A percentile compares a stretch with the other conserved stretches of the same genome.
Evolutionary conservation across 2,329 filamentous ascomycete species (phyloP).

Genomic region (Blastomyces parvus): DNA sequence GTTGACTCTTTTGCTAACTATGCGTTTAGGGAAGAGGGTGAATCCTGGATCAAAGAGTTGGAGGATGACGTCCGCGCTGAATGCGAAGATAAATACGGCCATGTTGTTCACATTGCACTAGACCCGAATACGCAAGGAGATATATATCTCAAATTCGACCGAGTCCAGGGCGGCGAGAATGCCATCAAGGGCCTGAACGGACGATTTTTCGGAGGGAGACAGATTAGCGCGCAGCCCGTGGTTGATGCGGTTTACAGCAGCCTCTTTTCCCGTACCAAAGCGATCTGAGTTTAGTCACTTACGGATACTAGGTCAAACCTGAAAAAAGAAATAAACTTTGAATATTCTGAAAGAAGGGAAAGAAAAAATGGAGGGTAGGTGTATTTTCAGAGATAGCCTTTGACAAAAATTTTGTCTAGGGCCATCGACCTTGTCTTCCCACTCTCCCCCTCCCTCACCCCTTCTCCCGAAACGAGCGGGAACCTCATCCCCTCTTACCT

Average conservation of each 20-base stretch:
- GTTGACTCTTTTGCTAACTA: conserved; percentile 26
- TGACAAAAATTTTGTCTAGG: conserved; percentile 6
- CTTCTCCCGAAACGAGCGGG: background rate
- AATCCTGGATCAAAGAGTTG: conserved; percentile 83
- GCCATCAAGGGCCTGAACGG: conserved; percentile 97
- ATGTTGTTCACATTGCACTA: conserved; percentile 92
- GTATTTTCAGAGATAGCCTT: conserved; percentile 6
- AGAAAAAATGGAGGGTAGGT: conserved; percentile 16
- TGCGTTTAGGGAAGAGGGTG: conserved; percentile 63
- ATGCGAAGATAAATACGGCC: conserved; percentile 91
- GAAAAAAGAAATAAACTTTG: conserved; percentile 15
- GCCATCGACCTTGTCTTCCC: conserved; percentile 1
- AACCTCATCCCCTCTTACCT: background rate
- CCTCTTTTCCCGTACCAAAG: conserved; percentile 79
- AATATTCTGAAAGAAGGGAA: conserved; percentile 10
- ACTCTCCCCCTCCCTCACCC: no score
- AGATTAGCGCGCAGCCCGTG: conserved; percentile 90
- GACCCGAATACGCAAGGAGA: conserved; percentile 91
- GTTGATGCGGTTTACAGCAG: conserved; percentile 98
- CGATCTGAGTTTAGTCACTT: conserved; percentile 47
- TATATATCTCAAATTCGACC: conserved; percentile 97
- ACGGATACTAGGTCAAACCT: conserved; percentile 1
- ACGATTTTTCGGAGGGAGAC: conserved; percentile 84
- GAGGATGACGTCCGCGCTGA: conserved; percentile 89
- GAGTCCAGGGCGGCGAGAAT: conserved; percentile 89